phyloP scores from a whole-genome alignment of 148 eudicot genomes.

The Rhododendron williamsianum region DNA sequence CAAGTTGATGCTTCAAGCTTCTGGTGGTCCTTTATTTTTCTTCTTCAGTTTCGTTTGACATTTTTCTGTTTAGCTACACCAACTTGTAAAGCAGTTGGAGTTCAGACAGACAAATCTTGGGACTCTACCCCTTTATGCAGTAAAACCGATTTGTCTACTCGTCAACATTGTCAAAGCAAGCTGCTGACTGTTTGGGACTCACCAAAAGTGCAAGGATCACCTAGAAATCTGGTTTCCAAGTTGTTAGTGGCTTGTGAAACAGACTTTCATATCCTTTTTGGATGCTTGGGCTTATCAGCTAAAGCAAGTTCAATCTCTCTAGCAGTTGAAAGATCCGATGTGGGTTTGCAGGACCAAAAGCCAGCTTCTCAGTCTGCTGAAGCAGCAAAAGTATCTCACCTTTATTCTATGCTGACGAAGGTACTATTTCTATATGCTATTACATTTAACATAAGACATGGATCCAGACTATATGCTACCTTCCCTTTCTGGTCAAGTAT shows the following conservation, averaged over 20 bases:
- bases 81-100: conserved; percentile 51
- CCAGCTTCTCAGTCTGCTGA: conserved; percentile 36
- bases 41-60: conserved; percentile 4
- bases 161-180: conserved; percentile 24
- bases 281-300: conserved; percentile 33
- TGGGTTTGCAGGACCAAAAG: conserved; percentile 18
- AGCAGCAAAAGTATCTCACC: conserved; percentile 42
- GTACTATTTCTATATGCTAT: conserved; percentile 26
- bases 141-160: conserved; percentile 21
- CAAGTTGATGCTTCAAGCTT: conserved; percentile 2
- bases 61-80: conserved; percentile 22
- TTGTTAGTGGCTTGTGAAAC: conserved; percentile 60
- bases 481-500: neutral
- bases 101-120: conserved; percentile 60
- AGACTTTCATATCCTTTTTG: conserved; percentile 64
- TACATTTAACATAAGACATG: neutral
- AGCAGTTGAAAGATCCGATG: conserved; percentile 21
- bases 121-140: conserved; percentile 27
- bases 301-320: conserved; percentile 23
- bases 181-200: conserved; percentile 55
- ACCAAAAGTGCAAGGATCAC: conserved; percentile 27
- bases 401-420: conserved; percentile 57
- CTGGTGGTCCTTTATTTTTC: conserved; percentile 4
- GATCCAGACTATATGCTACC: neutral
- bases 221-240: conserved; percentile 46